Base-by-base conservation (phyloP, 75 land plant species). In the Azolla pinnata region DNA sequence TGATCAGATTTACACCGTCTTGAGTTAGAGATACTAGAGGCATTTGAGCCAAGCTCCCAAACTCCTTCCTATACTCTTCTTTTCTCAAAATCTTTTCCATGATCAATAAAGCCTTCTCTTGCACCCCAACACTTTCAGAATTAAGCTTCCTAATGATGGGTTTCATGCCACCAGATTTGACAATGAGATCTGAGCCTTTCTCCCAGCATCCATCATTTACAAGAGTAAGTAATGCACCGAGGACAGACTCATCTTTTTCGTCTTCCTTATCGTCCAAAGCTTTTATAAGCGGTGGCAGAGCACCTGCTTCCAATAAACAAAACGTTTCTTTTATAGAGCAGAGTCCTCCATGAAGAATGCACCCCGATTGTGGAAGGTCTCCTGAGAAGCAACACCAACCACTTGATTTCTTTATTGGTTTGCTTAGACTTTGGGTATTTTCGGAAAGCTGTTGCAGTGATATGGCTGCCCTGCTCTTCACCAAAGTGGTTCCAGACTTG, bases 91-190 rank as follows among this genome's bases (percentile, higher is more conserved):
- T 54, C 34, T 62, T 80, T 50, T 84, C 88, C 40, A 84, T 40
- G 48, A 84, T 78, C 83, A 77, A 80, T 17, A 78, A 25, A 20
- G 81, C 80, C 61, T 75, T 78, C 59, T 78, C 83, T 54, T 77
- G 72, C 42, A 75, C 80, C 54, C 73, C 76, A 7, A 20, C 27
- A 31, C 31, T 72, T 12, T 79, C 81, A 14, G 62, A 53, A 44
- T 66, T 73, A 8, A 84, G 57, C 46, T 81, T 61, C 38, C 64
- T 75, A 45, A 78, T 47, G 7, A 84, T 68, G 1, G 76, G 72
- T 33, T 56, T 45, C n/a, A 75, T 44, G 3, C 88, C 83, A n/a
- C 75, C 66, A 3, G 65, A 66, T 40, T 78, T 62, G 0, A 65
- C 79, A 4, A 84, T 63, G 46, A 42, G 64, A 26, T 70, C 64